Base-by-base conservation (phyloP, 2,329 filamentous ascomycete species). In the Trichoderma sp. region DNA sequence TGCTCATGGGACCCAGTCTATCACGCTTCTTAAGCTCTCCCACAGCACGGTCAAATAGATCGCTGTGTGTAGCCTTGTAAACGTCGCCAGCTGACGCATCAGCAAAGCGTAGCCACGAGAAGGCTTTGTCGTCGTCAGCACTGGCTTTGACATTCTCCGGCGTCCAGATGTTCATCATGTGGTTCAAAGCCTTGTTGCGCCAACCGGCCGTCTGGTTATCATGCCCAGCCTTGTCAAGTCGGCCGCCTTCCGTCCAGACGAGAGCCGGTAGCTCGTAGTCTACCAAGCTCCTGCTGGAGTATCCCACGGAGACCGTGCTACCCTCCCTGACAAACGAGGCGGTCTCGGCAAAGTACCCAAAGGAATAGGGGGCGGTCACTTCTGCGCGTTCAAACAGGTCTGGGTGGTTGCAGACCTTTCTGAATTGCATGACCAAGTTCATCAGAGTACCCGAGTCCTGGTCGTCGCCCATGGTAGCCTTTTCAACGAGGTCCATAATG, bases 401-500 rank as follows among this genome's bases (percentile, higher is more conserved):
- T 0, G 96, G 96, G 80, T 99, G 96, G 79, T 99, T 99, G 85
- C 96, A 99, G 71, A 99, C 96, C 84, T 99, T 99, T 77, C 96
- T 90, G 88, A 99, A 99, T 83, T 99, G 96, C 96, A 99, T 99
- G 74, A 99, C 96, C 75, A 99, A 86, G 82, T 99, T 99, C 96
- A 99, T 98, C 78, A 99, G 84, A 1, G 95, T 98, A 53, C 95
- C 95, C 43, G 93, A 97, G 79, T 98, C 96, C 77, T 95, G 91
- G 64, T 98, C 96, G 77, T 98, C 95, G 43, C 96, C 96, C 76
- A 96, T 88, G 2, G 95, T 95, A 1, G 94, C 94, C 87, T 98
- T 98, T 82, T 99, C 96, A 70, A 99, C 97, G 21, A 99, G 90
- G 80, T 99, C 96, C 90, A 98, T 96, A 76, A 99, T 94, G 82